Base-by-base conservation (phyloP, 2,329 filamentous ascomycete genomes). In the Paraphaeosphaeria minitans region DNA sequence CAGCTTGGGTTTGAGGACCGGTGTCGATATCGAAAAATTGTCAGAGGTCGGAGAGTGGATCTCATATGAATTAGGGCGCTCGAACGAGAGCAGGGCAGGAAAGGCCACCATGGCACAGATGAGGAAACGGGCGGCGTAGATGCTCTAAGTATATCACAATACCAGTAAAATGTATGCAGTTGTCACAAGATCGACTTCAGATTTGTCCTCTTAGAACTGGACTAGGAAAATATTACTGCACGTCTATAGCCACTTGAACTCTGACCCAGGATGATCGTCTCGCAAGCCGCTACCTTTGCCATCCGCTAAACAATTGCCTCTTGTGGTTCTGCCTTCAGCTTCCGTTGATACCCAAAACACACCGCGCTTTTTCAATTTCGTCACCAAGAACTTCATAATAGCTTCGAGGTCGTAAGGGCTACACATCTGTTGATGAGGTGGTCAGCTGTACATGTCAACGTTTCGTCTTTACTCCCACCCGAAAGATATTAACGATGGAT, bases 1-100 rank as follows among this genome's bases (percentile, higher is more conserved):
- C 73, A 90, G 85, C 60, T 75, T 93, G 55, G 92, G 92, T 0
- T 87, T 91, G 78, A 81, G 87, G 43, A 93, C 91, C 0, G 91
- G 91, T 0, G 84, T 95, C 1, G 71, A 78, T 61, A 71, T 78
- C 33, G 71, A 75, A 60, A 66, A 67, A 63, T 54, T 79, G 31
- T 59, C 75, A 0, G 70, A 69, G 59, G 70, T 77, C 33, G 77
- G 77, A 1, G 73, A 77, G 29, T 79, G 77, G 77, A 77, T 79
- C 33, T 74, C 70, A 7, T 55, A 64, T 7, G 70, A 78, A 62
- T 61, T 78, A 12, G 73, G 71, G 2, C 65, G 68, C 55, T 48
- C 63, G 27, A 78, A 78, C 53, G 75, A 77, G 61, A 77, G 75
- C 58, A 65, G 75, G 33, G 76, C 75, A 21, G 76, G 77, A 2